A percentile compares a stretch with the other conserved stretches of the same genome.
Evolutionary conservation across 1,284 basidiomycete species (phyloP).

Genomic region (Rhodofomes roseus): DNA sequence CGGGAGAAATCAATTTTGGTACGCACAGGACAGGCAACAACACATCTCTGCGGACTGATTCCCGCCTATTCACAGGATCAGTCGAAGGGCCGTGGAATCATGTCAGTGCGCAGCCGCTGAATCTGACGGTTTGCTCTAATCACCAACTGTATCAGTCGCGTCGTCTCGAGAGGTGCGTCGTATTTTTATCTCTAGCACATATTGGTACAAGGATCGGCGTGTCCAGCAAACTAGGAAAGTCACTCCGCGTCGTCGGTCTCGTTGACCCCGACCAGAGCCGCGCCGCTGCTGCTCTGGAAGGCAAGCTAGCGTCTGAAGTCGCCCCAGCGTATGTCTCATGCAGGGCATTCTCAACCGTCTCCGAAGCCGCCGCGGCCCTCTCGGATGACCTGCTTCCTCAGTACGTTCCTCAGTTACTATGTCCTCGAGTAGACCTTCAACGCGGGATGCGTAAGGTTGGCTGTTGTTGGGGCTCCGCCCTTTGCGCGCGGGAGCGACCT

Average conservation of each 20-base stretch:
- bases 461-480: constrained; percentile 56
- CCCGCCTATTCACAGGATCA: constrained; percentile 22
- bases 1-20: constrained; percentile 50
- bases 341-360: constrained; percentile 12
- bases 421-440: background rate
- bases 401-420: constrained; percentile 3
- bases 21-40: background rate
- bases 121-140: background rate
- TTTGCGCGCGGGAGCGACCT: constrained; percentile 47
- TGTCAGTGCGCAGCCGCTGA: constrained; percentile 12
- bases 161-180: constrained; percentile 17
- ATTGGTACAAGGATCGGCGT: background rate
- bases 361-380: constrained; percentile 9
- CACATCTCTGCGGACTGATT: background rate
- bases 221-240: constrained; percentile 14
- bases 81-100: constrained; percentile 46
- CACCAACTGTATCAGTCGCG: constrained; percentile 9
- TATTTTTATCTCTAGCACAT: background rate
- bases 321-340: constrained; percentile 10
- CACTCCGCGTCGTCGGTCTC: constrained; percentile 17
- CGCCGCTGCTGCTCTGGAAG: constrained; percentile 11
- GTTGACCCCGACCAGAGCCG: constrained; percentile 16
- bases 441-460: constrained; percentile 31
- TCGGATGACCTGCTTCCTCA: constrained; percentile 6
- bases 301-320: constrained; percentile 8